Evolutionary conservation across 768 basidiomycete genomes (phyloP), one percentile per base, ranked within the genome.

Genomic region (Trametes cingulata): DNA sequence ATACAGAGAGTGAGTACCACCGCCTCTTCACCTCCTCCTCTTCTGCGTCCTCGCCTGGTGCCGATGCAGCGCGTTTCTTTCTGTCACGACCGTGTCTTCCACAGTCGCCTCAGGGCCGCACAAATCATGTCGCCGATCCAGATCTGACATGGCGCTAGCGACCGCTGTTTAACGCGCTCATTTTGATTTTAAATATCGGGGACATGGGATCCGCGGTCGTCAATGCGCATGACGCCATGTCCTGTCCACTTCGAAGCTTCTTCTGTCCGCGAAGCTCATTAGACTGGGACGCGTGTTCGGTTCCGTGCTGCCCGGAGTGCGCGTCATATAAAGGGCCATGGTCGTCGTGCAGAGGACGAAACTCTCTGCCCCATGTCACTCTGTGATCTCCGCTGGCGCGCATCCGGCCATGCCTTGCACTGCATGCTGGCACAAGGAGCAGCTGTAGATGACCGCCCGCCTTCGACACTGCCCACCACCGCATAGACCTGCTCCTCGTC

Each of bases 1-100:
- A 86, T 62, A 71, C 74, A 1, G 83, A 83, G 69, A 76, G 83
- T 82, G 58, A 49, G 77, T 67, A 9, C 49, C 22, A 37, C 13
- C 10, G 6, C n/a, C 40, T 35, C 43, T 35, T 22, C 17, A n/a
- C n/a, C 51, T 15, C 49, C 20, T 24, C 20, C 12, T 29, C n/a
- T 19, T 33, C 13, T 17, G 24, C 52, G 6, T 8, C 22, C n/a
- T 3, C 25, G 20, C 43, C 6, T 45, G 20, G 4, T 13, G 10
- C 22, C 25, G 20, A 5, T 24, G 22, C 22, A 25, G 14, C 17
- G 19, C 42, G 19, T 19, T 33, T 10, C 10, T 10, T 10, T 4
- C 29, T 33, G 29, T 33, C 29, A 33, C 29, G 29, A 4, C 29
- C 29, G 10, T 33, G 29, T 33, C 29, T 33, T 33, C 29, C 10